Percentiles rank a stretch among this genome's conserved stretches.
These are phyloP conservation scores for Diaporthe caulivora DNA, from an alignment of 2,329 filamentous ascomycete genomes.

Conservation along the genomic window DNA sequence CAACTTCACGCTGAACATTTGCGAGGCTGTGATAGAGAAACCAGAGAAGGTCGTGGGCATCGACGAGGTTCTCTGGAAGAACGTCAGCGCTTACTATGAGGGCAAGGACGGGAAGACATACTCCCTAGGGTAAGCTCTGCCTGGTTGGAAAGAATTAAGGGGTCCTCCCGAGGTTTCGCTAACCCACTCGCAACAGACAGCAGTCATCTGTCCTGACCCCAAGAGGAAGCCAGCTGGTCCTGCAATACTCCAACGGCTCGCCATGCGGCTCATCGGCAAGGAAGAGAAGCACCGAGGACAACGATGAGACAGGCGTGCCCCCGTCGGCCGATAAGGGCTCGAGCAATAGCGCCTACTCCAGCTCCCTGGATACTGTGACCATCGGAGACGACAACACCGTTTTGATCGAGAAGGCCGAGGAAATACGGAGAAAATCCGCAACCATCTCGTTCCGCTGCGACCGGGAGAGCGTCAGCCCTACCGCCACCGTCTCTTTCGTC, in stretches of 20 bases:
- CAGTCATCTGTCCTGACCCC: constrained; percentile 66
- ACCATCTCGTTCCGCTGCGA: constrained; percentile 96
- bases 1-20: constrained; percentile 89
- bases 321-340: constrained; percentile 2
- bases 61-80: constrained; percentile 71
- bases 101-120: constrained; percentile 71
- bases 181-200: constrained; percentile 55
- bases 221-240: constrained; percentile 79
- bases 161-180: constrained; percentile 14
- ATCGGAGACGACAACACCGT: constrained; percentile 48
- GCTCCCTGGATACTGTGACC: constrained; percentile 41
- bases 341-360: constrained; percentile 32
- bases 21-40: constrained; percentile 78
- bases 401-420: constrained; percentile 33
- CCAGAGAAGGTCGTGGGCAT: constrained; percentile 75
- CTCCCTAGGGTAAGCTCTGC: constrained; percentile 75
- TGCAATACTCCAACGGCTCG: constrained; percentile 83
- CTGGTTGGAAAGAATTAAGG: neutral
- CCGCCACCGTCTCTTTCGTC: constrained; percentile 84
- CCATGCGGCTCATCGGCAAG: constrained; percentile 71
- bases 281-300: constrained; percentile 49
- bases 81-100: constrained; percentile 84
- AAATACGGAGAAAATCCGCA: constrained; percentile 78
- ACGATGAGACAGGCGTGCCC: constrained; percentile 48
- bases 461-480: constrained; percentile 76